Conservation (phyloP, 31 red algal genomes). For the Odonthalia washingtoniensis region DNA sequence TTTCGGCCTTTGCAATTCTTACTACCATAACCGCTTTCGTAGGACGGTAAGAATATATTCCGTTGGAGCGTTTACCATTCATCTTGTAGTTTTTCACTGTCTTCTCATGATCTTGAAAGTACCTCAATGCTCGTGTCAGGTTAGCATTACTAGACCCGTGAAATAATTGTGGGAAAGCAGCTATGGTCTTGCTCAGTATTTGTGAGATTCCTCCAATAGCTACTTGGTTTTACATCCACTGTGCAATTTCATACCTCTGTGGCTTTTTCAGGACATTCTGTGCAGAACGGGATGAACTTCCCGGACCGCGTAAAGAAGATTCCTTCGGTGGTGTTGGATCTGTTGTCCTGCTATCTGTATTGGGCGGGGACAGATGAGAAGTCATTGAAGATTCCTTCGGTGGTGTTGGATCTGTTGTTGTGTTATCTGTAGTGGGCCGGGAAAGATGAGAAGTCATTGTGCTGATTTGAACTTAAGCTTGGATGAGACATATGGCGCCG, state of each 20-base stretch:
- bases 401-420: no score
- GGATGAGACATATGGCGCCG: no score
- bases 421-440: no score
- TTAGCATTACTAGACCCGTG: background rate
- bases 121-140: no score
- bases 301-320: background rate
- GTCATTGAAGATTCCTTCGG: no score
- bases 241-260: background rate
- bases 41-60: background rate
- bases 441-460: no score
- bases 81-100: conserved; percentile 6
- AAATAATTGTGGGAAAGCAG: background rate
- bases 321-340: no score
- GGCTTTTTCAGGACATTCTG: background rate
- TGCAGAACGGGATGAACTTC: background rate
- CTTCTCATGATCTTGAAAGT: no score
- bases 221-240: background rate
- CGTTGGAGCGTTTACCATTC: background rate
- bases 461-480: no score
- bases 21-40: background rate
- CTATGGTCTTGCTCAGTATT: background rate
- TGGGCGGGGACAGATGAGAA: no score
- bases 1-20: background rate
- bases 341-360: no score
- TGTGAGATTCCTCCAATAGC: background rate